Evolutionary conservation across 345 rosid genomes (phyloP).

Genomic region (Trapa bicornis): DNA sequence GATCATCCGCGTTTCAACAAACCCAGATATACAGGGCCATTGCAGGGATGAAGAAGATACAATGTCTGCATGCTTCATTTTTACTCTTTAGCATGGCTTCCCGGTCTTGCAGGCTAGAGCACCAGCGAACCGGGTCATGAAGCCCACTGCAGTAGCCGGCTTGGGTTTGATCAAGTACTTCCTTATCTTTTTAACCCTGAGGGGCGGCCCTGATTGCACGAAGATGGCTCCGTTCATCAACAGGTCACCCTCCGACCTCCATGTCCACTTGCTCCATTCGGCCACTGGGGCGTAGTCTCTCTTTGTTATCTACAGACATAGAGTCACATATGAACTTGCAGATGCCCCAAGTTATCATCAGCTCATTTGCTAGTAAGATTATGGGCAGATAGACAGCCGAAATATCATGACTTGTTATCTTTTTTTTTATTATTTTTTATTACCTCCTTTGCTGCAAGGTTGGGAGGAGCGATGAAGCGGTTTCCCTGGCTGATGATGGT

Average conservation of each 20-base stretch:
- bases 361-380: too few relatives aligned
- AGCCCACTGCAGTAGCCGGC: constrained; percentile 32
- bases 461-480: constrained; percentile 37
- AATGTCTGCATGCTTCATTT: not conserved
- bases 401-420: too few relatives aligned
- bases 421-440: constrained; percentile 9
- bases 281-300: constrained; percentile 29
- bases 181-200: not conserved
- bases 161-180: constrained; percentile 26
- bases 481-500: constrained; percentile 49
- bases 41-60: not conserved
- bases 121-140: constrained; percentile 45
- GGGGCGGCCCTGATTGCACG: constrained; percentile 36
- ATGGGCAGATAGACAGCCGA: too few relatives aligned
- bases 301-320: constrained; percentile 37
- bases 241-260: constrained; percentile 65
- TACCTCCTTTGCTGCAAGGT: constrained; percentile 34
- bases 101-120: constrained; percentile 27
- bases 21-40: not conserved
- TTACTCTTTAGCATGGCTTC: constrained; percentile 7
- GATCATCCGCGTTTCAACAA: too few relatives aligned
- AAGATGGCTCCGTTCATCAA: constrained; percentile 59
- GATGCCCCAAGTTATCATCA: too few relatives aligned
- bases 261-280: constrained; percentile 49
- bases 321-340: too few relatives aligned